Base-by-base conservation (phyloP, 345 rosid species). In the Salix udensis region DNA sequence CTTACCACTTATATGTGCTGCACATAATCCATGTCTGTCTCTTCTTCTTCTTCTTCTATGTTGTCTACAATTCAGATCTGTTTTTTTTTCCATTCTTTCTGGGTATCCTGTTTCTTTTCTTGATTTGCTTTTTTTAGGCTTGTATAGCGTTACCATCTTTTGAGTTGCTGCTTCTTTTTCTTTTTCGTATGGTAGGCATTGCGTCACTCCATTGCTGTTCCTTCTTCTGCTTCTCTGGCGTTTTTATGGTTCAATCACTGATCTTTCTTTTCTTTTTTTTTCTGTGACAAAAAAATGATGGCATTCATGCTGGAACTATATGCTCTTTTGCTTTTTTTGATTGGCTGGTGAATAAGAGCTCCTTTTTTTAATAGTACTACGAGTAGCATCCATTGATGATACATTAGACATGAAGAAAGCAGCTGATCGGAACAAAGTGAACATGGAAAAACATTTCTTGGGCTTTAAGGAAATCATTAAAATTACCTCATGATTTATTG, bases 371-470 rank as follows among this genome's bases (percentile, higher is more conserved):
- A 21, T 55, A 9, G 64, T 23, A 58, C 5, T 10, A 23, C 13
- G 23, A 10, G 64, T 23, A 58, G 26, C 23, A 58, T 26, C 64
- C 64, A 23, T 58, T 23, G 64, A 58, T 58, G 64, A 10, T n/a
- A 67, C 67, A 28, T 21, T 15, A 12, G 46, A 74, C 68, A 16
- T 36, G 70, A 61, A 48, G 11, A 72, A 34, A 42, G 14, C 11
- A 28, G 66, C 44, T 44, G 48, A 52, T 65, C 71, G 73, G 68
- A 55, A 21, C 34, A 66, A 58, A 77, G 50, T 24, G 65, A 58
- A 81, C 58, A 55, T 76, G 50, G 21, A 70, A 65, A 53, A 74
- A 61, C 40, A n/a, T 86, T 87, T 82, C 87, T 84, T 85, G 34
- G n/a, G 12, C 83, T 53, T 69, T 26, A 83, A 84, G 84, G 68